Evolutionary conservation across 2,329 filamentous ascomycete species (phyloP).

Genomic region (Lecanicillium sp.): DNA sequence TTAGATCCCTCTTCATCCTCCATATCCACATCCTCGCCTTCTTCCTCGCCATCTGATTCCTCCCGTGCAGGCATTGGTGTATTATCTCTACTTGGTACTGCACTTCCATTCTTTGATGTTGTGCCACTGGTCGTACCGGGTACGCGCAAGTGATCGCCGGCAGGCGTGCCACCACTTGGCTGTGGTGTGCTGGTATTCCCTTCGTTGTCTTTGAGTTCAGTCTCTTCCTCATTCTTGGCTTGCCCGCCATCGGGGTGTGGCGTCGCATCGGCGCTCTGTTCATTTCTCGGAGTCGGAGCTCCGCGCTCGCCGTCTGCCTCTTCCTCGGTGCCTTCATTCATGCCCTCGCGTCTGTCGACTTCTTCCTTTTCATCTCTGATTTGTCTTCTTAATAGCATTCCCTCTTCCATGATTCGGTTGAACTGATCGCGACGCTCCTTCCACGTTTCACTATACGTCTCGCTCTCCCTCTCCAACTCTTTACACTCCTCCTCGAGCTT

Average conservation of each 20-base stretch:
- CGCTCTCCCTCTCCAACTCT: slow-evolving; percentile 77
- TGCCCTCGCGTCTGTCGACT: slow-evolving; percentile 78
- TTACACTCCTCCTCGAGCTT: slow-evolving; percentile 85
- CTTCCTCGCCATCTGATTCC: slow-evolving; percentile 3
- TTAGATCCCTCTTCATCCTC: slow-evolving; percentile 46
- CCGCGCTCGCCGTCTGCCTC: slow-evolving; percentile 38
- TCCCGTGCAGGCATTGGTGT: slow-evolving; percentile 15
- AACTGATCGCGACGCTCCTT: slow-evolving; percentile 79
- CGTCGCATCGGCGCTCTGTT: slow-evolving; percentile 42
- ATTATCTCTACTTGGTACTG: slow-evolving; percentile 23
- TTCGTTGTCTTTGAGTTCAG: slow-evolving; percentile 14
- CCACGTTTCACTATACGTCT: slow-evolving; percentile 76
- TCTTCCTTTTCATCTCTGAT: slow-evolving; percentile 96
- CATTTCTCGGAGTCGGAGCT: slow-evolving; percentile 42
- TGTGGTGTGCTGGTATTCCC: slow-evolving; percentile 26
- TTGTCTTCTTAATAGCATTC: slow-evolving; percentile 72
- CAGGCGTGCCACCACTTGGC: slow-evolving; percentile 17
- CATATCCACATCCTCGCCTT: slow-evolving; percentile 29
- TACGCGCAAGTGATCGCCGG: slow-evolving; percentile 8
- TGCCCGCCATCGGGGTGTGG: slow-evolving; percentile 36
- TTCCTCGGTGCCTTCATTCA: slow-evolving; percentile 61
- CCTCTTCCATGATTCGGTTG: slow-evolving; percentile 80
- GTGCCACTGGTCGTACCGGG: slow-evolving; percentile 14
- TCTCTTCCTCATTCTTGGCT: neutral
- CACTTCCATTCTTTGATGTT: slow-evolving; percentile 16